Conservation (phyloP, 495 filamentous ascomycete genomes). For the Corynascus novoguineensis region DNA sequence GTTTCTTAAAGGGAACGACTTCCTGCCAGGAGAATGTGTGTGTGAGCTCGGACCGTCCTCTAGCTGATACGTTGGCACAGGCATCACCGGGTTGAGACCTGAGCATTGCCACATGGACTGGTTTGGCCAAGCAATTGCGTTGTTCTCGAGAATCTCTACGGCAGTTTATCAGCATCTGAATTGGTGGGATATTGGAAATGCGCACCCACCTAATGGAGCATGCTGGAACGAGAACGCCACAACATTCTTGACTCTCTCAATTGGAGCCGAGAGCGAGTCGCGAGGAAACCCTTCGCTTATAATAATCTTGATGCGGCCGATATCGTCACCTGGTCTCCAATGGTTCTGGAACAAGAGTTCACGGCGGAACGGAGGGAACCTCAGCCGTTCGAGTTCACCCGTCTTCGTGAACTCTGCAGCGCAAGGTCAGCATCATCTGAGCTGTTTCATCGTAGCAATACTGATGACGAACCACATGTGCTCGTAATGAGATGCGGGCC, state of each 20-base stretch:
- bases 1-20: conserved; percentile 8
- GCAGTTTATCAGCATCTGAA: neutral
- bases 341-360: conserved; percentile 65
- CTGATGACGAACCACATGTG: conserved; percentile 39
- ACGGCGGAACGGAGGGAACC: conserved; percentile 68
- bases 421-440: conserved; percentile 1
- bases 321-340: conserved; percentile 65
- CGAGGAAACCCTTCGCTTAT: conserved; percentile 67
- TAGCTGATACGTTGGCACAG: conserved; percentile 37
- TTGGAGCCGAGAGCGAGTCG: conserved; percentile 46
- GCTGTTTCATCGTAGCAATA: too few relatives aligned
- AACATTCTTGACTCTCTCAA: conserved; percentile 67
- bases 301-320: conserved; percentile 72
- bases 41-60: conserved; percentile 40
- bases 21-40: conserved; percentile 39
- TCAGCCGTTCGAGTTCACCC: conserved; percentile 57
- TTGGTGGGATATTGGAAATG: neutral
- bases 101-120: conserved; percentile 61
- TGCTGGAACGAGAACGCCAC: conserved; percentile 82
- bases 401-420: conserved; percentile 54
- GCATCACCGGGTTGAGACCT: conserved; percentile 31
- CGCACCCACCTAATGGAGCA: conserved; percentile 63
- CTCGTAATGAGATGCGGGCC: conserved; percentile 56
- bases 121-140: conserved; percentile 80
- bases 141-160: conserved; percentile 66